Evolutionary conservation across 2,329 filamentous ascomycete genomes (phyloP).

Genomic region (Arthrobotrys sphaeroides): DNA sequence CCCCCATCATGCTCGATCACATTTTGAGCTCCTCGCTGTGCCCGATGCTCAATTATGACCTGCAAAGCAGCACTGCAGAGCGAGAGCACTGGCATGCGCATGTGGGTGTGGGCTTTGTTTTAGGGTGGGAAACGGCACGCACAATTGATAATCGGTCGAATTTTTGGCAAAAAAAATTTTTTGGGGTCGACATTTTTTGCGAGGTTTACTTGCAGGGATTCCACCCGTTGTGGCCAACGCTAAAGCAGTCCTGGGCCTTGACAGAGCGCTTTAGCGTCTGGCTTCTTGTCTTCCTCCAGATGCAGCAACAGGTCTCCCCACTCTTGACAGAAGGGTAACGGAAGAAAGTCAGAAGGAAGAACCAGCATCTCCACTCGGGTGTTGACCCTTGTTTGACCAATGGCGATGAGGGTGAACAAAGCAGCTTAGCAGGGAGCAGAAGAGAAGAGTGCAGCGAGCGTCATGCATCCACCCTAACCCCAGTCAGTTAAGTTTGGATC

Average conservation of each 20-base stretch:
- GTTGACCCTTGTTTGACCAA: constrained; percentile 53
- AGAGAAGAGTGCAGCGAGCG: constrained; percentile 53
- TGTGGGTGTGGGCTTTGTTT: constrained; percentile 46
- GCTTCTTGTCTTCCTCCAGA: constrained; percentile 53
- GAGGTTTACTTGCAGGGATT: constrained; percentile 52
- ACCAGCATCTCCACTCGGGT: constrained; percentile 53
- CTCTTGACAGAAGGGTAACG: constrained; percentile 53
- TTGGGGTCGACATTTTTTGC: constrained; percentile 42
- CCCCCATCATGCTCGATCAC: constrained; percentile 15
- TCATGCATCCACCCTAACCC: constrained; percentile 54
- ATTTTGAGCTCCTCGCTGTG: constrained; percentile 25
- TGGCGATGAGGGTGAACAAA: constrained; percentile 53
- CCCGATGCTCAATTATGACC: constrained; percentile 10
- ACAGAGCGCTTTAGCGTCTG: constrained; percentile 52
- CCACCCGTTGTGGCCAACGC: constrained; percentile 53
- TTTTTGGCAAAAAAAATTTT: constrained; percentile 35
- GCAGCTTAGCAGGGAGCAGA: constrained; percentile 50
- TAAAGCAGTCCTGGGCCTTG: constrained; percentile 51
- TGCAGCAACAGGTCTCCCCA: constrained; percentile 55
- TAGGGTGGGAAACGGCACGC: constrained; percentile 46
- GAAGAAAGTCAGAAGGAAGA: constrained; percentile 50
- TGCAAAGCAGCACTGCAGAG: constrained; percentile 11
- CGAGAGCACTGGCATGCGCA: constrained; percentile 9
- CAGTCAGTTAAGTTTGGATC: constrained; percentile 54
- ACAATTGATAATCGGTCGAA: constrained; percentile 41